phyloP scores from a whole-genome alignment of 768 basidiomycete species.

The Gyrodon lividus region DNA sequence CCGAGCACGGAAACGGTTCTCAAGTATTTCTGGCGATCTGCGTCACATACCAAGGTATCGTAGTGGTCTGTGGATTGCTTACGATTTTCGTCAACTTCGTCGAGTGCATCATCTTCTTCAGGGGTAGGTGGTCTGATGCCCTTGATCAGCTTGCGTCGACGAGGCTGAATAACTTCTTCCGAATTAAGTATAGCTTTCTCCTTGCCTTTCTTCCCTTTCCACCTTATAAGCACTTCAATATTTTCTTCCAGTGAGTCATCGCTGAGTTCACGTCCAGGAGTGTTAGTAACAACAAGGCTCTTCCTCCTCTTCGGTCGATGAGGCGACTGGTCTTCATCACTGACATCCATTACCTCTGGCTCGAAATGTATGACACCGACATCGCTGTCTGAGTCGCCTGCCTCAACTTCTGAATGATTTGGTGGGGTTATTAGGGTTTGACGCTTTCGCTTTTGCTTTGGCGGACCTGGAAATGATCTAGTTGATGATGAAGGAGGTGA shows the following conservation, averaged over 20 bases:
- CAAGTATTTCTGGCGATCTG: constrained; percentile 52
- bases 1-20: constrained; percentile 60
- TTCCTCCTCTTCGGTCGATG: constrained; percentile 24
- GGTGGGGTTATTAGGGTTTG: constrained; percentile 11
- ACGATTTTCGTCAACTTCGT: constrained; percentile 60
- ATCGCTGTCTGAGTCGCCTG: constrained; percentile 39
- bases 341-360: constrained; percentile 25
- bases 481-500: constrained; percentile 27
- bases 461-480: not conserved
- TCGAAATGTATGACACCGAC: constrained; percentile 54
- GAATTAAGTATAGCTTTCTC: constrained; percentile 26
- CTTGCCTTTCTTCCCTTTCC: constrained; percentile 24
- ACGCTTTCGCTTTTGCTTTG: constrained; percentile 17
- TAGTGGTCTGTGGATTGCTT: constrained; percentile 20
- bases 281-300: constrained; percentile 13
- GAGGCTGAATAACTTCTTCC: constrained; percentile 37
- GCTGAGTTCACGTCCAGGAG: constrained; percentile 10
- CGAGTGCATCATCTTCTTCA: constrained; percentile 44
- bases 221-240: constrained; percentile 14
- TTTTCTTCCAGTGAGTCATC: constrained; percentile 26
- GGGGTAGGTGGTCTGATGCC: constrained; percentile 42
- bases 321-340: constrained; percentile 27
- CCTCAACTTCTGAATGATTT: constrained; percentile 19
- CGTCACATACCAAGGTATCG: constrained; percentile 1
- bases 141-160: constrained; percentile 42